These are phyloP conservation scores for Dendrocalamus sinicus DNA, from an alignment of 176 grass and related monocot genomes.

Conservation along the genomic window DNA sequence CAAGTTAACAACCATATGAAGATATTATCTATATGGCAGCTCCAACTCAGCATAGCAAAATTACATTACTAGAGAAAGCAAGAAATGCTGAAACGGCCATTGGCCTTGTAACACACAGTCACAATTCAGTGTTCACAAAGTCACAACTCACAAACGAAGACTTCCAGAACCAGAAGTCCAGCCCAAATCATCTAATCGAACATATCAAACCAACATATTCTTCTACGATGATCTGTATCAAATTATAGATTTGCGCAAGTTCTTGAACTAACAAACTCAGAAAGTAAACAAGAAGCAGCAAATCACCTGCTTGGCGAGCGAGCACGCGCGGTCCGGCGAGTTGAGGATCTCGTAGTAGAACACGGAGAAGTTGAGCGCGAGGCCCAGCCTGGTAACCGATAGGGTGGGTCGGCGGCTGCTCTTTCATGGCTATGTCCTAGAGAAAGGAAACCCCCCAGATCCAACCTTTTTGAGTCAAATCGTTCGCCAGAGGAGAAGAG, in stretches of 20 bases:
- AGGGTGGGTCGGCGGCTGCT: conserved; percentile 80
- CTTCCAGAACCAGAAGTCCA: background rate
- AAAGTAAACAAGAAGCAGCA: background rate
- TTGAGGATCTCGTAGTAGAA: conserved; percentile 99
- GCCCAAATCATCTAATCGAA: background rate
- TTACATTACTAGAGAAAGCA: conserved; percentile 31
- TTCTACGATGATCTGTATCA: background rate
- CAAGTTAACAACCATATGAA: conserved; percentile 14
- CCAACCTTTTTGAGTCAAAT: conserved; percentile 17
- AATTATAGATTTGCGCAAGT: conserved; percentile 28
- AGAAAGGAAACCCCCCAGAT: conserved; percentile 40
- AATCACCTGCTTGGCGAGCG: conserved; percentile 78
- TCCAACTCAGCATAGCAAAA: conserved; percentile 25
- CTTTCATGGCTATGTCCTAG: conserved; percentile 79
- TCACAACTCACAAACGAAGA: no score
- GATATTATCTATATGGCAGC: conserved; percentile 33
- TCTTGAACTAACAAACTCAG: background rate
- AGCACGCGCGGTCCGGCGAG: conserved; percentile 89
- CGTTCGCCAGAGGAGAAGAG: background rate
- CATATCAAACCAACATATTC: background rate
- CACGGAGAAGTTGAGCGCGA: conserved; percentile 93
- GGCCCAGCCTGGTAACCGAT: conserved; percentile 75
- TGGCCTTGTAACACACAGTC: background rate
- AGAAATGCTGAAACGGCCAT: background rate
- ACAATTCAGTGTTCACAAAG: no score